phyloP scores from a whole-genome alignment of 805 yeast genomes.

The Babjeviella inositovora region DNA sequence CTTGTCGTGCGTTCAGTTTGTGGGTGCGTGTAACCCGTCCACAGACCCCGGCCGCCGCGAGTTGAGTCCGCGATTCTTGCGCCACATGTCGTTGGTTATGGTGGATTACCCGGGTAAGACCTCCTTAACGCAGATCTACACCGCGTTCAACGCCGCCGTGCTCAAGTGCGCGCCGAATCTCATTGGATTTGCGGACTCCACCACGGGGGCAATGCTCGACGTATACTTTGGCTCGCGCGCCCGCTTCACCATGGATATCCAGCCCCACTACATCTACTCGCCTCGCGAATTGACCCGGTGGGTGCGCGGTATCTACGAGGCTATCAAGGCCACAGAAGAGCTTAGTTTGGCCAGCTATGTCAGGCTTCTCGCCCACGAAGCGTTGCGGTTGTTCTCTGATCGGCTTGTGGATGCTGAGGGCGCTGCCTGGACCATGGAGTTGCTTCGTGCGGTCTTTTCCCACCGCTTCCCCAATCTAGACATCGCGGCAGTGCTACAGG shows the following conservation, averaged over 20 bases:
- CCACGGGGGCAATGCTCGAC: conserved; percentile 53
- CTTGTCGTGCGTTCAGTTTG: conserved; percentile 53
- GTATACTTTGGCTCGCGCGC: conserved; percentile 31
- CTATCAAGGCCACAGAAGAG: conserved; percentile 18
- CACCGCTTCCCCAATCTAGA: conserved; percentile 30
- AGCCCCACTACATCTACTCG: conserved; percentile 58
- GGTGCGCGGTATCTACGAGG: conserved; percentile 58
- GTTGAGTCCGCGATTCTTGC: conserved; percentile 42
- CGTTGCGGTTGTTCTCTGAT: conserved; percentile 61
- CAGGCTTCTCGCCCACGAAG: conserved; percentile 73
- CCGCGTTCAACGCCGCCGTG: conserved; percentile 34
- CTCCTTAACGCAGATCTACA: conserved; percentile 57
- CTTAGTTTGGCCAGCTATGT: conserved; percentile 25
- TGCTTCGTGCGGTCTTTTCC: conserved; percentile 13
- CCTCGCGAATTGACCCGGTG: conserved; percentile 89
- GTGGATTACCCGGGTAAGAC: conserved; percentile 62
- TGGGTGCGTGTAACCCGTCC: conserved; percentile 94
- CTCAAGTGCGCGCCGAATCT: conserved; percentile 46
- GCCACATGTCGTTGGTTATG: conserved; percentile 50
- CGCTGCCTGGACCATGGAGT: conserved; percentile 26
- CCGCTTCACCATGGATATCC: conserved; percentile 17
- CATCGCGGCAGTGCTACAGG: conserved; percentile 12
- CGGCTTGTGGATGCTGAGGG: conserved; percentile 35
- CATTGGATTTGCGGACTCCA: conserved; percentile 28
- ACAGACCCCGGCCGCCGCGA: conserved; percentile 58